phyloP scores from a whole-genome alignment of 805 yeast genomes.

The Ogataea wickerhamii region DNA sequence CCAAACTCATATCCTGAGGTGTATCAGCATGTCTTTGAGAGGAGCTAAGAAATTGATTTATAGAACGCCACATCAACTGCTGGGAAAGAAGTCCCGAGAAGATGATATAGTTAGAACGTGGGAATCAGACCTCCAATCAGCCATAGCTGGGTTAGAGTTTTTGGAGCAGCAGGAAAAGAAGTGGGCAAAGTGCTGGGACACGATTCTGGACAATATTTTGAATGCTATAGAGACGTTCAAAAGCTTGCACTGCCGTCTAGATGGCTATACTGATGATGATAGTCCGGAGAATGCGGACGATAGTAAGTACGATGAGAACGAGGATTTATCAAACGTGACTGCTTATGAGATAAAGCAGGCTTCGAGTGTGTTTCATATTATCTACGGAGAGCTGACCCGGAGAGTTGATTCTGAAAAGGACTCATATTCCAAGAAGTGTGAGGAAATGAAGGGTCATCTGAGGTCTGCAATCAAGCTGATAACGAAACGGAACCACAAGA shows the following conservation, averaged over 20 bases:
- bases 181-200: constrained; percentile 30
- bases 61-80: constrained; percentile 35
- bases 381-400: constrained; percentile 23
- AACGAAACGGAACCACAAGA: constrained; percentile 42
- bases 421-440: constrained; percentile 33
- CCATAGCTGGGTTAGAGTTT: constrained; percentile 43
- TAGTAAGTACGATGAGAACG: constrained; percentile 21
- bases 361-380: constrained; percentile 21
- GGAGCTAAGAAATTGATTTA: constrained; percentile 36
- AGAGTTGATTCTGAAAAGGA: constrained; percentile 25
- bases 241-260: constrained; percentile 36
- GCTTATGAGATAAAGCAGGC: constrained; percentile 30
- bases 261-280: constrained; percentile 3
- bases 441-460: constrained; percentile 38
- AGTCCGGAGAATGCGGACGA: constrained; percentile 12
- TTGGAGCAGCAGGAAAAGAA: constrained; percentile 31
- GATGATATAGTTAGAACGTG: constrained; percentile 41
- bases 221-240: constrained; percentile 32
- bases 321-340: constrained; percentile 29
- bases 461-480: constrained; percentile 38
- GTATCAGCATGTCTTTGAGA: constrained; percentile 36
- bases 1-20: no score
- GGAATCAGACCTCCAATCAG: constrained; percentile 40
- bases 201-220: constrained; percentile 32
- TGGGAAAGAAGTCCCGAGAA: constrained; percentile 33